phyloP scores from a whole-genome alignment of 495 filamentous ascomycete species.

The Hypoxylon lienhwacheense region DNA sequence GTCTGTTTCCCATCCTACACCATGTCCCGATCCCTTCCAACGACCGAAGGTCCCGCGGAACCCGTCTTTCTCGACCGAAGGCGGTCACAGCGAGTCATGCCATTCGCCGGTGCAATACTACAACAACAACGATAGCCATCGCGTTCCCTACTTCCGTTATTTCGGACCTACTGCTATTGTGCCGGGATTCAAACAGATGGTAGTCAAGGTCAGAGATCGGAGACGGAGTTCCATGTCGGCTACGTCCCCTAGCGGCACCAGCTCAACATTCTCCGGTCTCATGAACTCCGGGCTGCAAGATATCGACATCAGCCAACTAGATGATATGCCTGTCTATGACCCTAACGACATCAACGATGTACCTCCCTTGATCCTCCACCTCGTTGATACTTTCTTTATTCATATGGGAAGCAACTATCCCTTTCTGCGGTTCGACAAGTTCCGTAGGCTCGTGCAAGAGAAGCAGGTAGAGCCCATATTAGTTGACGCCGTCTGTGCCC shows the following conservation, averaged over 20 bases:
- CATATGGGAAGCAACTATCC: slow-evolving; percentile 82
- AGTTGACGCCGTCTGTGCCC: slow-evolving; percentile 80
- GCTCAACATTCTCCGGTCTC: slow-evolving; percentile 34
- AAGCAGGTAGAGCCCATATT: slow-evolving; percentile 81
- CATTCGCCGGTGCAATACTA: slow-evolving; percentile 48
- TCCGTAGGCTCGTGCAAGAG: slow-evolving; percentile 69
- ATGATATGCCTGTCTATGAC: slow-evolving; percentile 80
- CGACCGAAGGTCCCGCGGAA: slow-evolving; percentile 35
- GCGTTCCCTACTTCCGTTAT: slow-evolving; percentile 85
- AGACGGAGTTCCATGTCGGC: slow-evolving; percentile 52
- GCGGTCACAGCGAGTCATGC: slow-evolving; percentile 45
- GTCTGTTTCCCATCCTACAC: slow-evolving; percentile 36
- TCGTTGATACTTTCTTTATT: slow-evolving; percentile 75
- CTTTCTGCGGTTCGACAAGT: slow-evolving; percentile 70
- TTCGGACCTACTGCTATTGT: slow-evolving; percentile 89
- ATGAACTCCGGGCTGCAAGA: slow-evolving; percentile 43
- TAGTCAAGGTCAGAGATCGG: slow-evolving; percentile 67
- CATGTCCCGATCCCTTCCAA: slow-evolving; percentile 29
- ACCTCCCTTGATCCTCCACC: slow-evolving; percentile 69
- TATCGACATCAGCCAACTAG: slow-evolving; percentile 55
- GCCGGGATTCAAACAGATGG: slow-evolving; percentile 90
- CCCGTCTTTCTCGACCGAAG: slow-evolving; percentile 46
- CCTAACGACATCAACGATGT: slow-evolving; percentile 66
- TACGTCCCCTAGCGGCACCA: slow-evolving; percentile 41
- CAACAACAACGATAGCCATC: slow-evolving; percentile 59